Base-by-base conservation (phyloP, 1,139 yeast genomes). In the Blastobotrys petasosporus region DNA sequence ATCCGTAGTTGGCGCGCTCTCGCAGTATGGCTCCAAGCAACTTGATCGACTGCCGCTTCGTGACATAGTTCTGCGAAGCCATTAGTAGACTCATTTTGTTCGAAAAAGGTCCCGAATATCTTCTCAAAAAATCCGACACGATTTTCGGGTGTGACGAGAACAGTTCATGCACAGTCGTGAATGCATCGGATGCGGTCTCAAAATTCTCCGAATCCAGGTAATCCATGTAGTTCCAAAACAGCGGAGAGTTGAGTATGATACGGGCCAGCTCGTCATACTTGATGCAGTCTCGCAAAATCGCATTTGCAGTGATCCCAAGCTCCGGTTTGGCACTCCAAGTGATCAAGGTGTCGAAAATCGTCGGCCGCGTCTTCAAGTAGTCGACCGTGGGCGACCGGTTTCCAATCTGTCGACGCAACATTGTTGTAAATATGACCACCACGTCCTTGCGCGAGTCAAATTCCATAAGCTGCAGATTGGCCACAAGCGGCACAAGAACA, bases 361-460 rank as follows among this genome's bases (percentile, higher is more conserved):
- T 79, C 3, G 94, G 90, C 51, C 79, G 76, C 29, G 77, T 70
- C 16, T 82, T 67, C 41, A 92, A 66, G 62, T 88, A 86, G 58
- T 90, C 97, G 15, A 87, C 92, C 0, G 96, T 87, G 25, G 96
- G 95, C 17, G 83, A 77, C 54, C 86, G 75, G 58, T 74, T 77
- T 44, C 88, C 92, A 41, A 80, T 77, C 54, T 84, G 86, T 50
- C 95, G 81, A 57, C 94, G 80, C 51, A 92, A 73, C 44, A 94
- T 72, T 2, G 88, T 80, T 56, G 82, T 78, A 62, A 87, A 88
- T 45, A 92, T 65, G 11, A 78, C 71, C 10, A 80, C 76, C 12
- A 87, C 94, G 57, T 85, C 94, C 60, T 90, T 88, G 49, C 96
- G 74, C 36, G 95, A 79, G 62, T 92, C 97, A 64, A 92, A 90